Percentiles rank a stretch among this genome's conserved stretches.
Conservation (phyloP, 768 basidiomycete species). For the Suillus discolor region DNA sequence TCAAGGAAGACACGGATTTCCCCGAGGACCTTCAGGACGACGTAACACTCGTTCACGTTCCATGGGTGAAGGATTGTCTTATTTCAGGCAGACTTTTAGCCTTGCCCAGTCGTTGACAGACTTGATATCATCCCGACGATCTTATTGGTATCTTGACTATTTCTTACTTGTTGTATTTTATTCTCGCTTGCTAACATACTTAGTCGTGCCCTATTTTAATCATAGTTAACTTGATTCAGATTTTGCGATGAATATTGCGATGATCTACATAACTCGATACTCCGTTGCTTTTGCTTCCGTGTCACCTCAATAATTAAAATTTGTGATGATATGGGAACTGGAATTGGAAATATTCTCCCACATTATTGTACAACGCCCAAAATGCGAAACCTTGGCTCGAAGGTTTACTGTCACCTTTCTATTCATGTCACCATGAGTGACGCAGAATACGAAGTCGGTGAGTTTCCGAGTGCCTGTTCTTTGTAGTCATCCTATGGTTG, state of each 20-base stretch:
- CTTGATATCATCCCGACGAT: background rate
- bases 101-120: slow-evolving; percentile 15
- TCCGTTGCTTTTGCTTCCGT: background rate
- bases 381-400: background rate
- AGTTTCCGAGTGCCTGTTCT: slow-evolving; percentile 26
- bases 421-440: slow-evolving; percentile 36
- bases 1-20: slow-evolving; percentile 48
- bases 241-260: background rate
- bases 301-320: background rate
- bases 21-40: slow-evolving; percentile 26
- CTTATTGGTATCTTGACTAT: slow-evolving; percentile 8
- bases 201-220: slow-evolving; percentile 14
- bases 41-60: slow-evolving; percentile 51
- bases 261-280: background rate
- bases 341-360: slow-evolving; percentile 24
- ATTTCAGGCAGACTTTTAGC: slow-evolving; percentile 58
- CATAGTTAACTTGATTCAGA: slow-evolving; percentile 12
- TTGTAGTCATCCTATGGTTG: slow-evolving; percentile 9
- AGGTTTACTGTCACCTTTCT: slow-evolving; percentile 1
- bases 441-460: slow-evolving; percentile 71
- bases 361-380: background rate
- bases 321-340: background rate
- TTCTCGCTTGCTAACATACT: slow-evolving; percentile 7
- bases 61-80: slow-evolving; percentile 80
- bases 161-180: background rate